These are phyloP conservation scores for Aspergillus baeticus DNA, from an alignment of 495 filamentous ascomycete genomes.

Conservation along the genomic window DNA sequence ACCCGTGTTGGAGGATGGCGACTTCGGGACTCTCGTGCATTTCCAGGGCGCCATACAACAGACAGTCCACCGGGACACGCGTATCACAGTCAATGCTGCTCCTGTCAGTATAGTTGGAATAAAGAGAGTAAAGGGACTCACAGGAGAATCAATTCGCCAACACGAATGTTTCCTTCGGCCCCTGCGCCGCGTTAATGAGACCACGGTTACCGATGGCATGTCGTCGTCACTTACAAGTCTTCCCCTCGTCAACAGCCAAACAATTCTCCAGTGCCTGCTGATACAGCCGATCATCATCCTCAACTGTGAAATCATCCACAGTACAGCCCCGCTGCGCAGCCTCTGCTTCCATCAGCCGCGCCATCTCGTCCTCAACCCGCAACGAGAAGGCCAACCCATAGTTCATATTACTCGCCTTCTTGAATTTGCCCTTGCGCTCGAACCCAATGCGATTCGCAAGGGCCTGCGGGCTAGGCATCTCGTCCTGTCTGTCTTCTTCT, in stretches of 20 bases:
- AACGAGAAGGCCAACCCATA: slow-evolving; percentile 1
- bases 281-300: slow-evolving; percentile 8
- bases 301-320: background rate
- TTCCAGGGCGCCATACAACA: background rate
- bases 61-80: slow-evolving; percentile 1
- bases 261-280: slow-evolving; percentile 2
- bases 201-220: too few relatives aligned
- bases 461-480: background rate
- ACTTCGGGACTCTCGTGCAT: slow-evolving; percentile 7
- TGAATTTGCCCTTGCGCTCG: slow-evolving; percentile 5
- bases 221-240: too few relatives aligned
- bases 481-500: background rate
- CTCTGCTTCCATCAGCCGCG: background rate
- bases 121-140: background rate
- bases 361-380: slow-evolving; percentile 1
- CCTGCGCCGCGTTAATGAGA: background rate
- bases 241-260: background rate
- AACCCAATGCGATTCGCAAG: slow-evolving; percentile 4
- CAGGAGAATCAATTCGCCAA: slow-evolving; percentile 3
- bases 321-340: background rate
- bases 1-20: slow-evolving; percentile 1
- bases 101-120: background rate
- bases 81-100: slow-evolving; percentile 4
- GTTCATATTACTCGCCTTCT: slow-evolving; percentile 9
- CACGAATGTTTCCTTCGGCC: slow-evolving; percentile 2